phyloP scores from a whole-genome alignment of 371 early-diverging fungal species.

The Syncephalastrum racemosum region DNA sequence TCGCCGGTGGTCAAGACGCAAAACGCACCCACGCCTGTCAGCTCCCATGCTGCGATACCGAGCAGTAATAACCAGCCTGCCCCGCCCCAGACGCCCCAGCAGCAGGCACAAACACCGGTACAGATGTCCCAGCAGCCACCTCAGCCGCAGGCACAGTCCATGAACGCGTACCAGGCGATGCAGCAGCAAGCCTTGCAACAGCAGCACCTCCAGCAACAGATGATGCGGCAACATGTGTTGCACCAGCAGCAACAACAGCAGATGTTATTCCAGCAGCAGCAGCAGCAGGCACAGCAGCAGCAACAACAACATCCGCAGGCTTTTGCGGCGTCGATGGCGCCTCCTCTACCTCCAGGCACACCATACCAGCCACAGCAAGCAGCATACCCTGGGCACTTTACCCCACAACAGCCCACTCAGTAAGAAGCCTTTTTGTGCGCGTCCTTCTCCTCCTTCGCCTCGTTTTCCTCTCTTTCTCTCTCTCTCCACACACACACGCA shows the following conservation, averaged over 20 bases:
- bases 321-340: too few relatives aligned
- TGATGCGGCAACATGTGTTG: neutral
- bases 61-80: too few relatives aligned
- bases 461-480: neutral
- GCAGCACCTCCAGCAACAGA: slow-evolving; percentile 6
- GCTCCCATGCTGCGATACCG: too few relatives aligned
- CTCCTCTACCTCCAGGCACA: too few relatives aligned
- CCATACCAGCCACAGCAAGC: slow-evolving; percentile 4
- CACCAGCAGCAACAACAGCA: slow-evolving; percentile 13
- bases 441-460: too few relatives aligned
- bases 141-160: too few relatives aligned
- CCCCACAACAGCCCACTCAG: slow-evolving; percentile 6
- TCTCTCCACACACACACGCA: slow-evolving; percentile 14
- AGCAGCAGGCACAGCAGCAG: slow-evolving; percentile 6
- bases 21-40: neutral
- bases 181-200: slow-evolving; percentile 6
- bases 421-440: neutral
- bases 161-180: too few relatives aligned
- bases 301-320: slow-evolving; percentile 8
- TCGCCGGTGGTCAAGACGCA: slow-evolving; percentile 19
- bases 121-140: neutral
- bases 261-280: slow-evolving; percentile 4
- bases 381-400: neutral
- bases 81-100: neutral
- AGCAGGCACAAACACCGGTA: slow-evolving; percentile 14